These are phyloP conservation scores for Eremomyces bilateralis DNA, from an alignment of 495 filamentous ascomycete species.

Conservation along the genomic window DNA sequence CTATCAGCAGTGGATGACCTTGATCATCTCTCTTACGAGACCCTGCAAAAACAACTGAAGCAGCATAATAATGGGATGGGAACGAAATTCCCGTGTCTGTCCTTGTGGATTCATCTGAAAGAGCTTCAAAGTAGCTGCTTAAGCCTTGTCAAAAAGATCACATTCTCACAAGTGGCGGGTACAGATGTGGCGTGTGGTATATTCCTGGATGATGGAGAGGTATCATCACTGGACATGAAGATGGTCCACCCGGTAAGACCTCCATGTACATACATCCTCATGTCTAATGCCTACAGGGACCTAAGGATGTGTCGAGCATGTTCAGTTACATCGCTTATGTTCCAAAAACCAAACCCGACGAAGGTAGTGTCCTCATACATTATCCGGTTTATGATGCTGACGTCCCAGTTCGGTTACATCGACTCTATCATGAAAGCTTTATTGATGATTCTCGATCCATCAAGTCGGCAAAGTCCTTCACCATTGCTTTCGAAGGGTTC, in stretches of 20 bases:
- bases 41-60: background rate
- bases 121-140: slow-evolving; percentile 2
- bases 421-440: too few relatives aligned
- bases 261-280: too few relatives aligned
- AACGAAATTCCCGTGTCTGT: too few relatives aligned
- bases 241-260: slow-evolving; percentile 15
- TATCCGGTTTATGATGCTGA: too few relatives aligned
- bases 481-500: background rate
- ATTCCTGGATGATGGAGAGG: slow-evolving; percentile 8
- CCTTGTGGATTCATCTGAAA: slow-evolving; percentile 3
- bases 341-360: too few relatives aligned
- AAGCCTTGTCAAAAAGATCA: slow-evolving; percentile 7
- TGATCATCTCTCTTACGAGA: slow-evolving; percentile 4
- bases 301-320: too few relatives aligned
- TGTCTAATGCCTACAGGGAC: too few relatives aligned
- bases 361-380: too few relatives aligned
- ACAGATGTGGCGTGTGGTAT: slow-evolving; percentile 8
- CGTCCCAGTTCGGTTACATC: too few relatives aligned
- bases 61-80: slow-evolving; percentile 5
- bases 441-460: too few relatives aligned
- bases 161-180: slow-evolving; percentile 7
- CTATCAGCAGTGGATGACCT: slow-evolving; percentile 2
- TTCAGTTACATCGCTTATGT: too few relatives aligned
- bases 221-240: slow-evolving; percentile 7
- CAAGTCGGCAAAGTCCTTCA: too few relatives aligned